Conservation (phyloP, 2,329 filamentous ascomycete genomes). For the Penicillium rolfsii region DNA sequence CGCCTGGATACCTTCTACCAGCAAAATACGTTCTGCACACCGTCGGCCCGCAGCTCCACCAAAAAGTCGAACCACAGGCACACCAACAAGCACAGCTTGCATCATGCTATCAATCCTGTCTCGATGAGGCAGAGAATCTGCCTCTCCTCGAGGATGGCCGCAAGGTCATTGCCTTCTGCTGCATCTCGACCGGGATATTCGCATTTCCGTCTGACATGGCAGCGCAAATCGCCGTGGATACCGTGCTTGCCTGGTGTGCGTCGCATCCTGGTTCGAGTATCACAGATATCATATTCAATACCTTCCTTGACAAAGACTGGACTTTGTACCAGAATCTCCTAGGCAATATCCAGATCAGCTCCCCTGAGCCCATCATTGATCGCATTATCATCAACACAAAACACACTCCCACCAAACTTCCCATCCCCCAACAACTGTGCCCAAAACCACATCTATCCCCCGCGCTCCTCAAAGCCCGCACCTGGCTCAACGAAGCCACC, state of each 20-base stretch:
- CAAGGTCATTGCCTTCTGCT: neutral
- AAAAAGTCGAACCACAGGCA: neutral
- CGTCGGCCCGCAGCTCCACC: neutral
- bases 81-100: neutral
- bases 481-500: neutral
- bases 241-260: neutral
- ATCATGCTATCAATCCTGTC: neutral
- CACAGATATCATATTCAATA: conserved; percentile 1
- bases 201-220: conserved; percentile 1
- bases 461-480: neutral
- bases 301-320: neutral
- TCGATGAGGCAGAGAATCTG: neutral
- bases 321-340: neutral
- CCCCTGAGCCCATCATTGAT: neutral
- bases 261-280: neutral
- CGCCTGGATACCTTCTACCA: neutral
- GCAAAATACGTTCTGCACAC: neutral
- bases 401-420: neutral
- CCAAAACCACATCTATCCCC: neutral
- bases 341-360: neutral
- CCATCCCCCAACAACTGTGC: neutral
- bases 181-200: neutral
- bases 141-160: neutral
- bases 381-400: neutral
- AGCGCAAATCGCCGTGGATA: neutral